Evolutionary conservation across 305 asterid species (phyloP), one percentile per base, ranked within the genome.

Genomic region (Andrographis paniculata): DNA sequence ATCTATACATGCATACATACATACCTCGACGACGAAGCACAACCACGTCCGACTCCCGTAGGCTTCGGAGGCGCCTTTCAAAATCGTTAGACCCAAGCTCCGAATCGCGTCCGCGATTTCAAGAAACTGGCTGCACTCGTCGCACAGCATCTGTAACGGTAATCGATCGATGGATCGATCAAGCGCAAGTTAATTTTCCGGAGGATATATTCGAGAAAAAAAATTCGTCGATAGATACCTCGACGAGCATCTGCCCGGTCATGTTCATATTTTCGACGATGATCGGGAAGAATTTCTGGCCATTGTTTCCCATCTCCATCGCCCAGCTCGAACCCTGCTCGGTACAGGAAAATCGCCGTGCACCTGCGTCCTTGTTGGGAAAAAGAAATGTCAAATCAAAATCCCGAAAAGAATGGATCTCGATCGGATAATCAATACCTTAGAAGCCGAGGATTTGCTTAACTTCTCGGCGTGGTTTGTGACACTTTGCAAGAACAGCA

Each of bases 241-340:
- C 93, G 42, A 91, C 82, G 60, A 87, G 73, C 91, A 91, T 79
- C 66, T 78, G 93, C 23, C 99, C 95, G 42, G 72, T 75, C 84
- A 69, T 67, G 65, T 76, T 73, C 49, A 81, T 60, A 56, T 91
- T 87, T 70, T 91, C 99, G 42, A 91, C 96, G 6, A 76, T 72
- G 62, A 91, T 87, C 1, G 96, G 99, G 70, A 83, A 91, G 42
- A 65, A 77, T 75, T 80, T 77, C 48, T 67, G 71, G 73, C 70
- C 60, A n/a, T n/a, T n/a, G 60, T 62, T 85, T 48, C 98, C 99
- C 62, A 91, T 83, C 75, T 91, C 99, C 71, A 91, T 79, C 14
- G 99, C 96, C 99, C 99, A 91, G 75, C 93, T 91, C 23, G 99
- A 91, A 51, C 96, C 96, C 66, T 76, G 89, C 61, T 83, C 94